phyloP scores from a whole-genome alignment of 1,284 basidiomycete species.

The Ceratobasidium sp. region DNA sequence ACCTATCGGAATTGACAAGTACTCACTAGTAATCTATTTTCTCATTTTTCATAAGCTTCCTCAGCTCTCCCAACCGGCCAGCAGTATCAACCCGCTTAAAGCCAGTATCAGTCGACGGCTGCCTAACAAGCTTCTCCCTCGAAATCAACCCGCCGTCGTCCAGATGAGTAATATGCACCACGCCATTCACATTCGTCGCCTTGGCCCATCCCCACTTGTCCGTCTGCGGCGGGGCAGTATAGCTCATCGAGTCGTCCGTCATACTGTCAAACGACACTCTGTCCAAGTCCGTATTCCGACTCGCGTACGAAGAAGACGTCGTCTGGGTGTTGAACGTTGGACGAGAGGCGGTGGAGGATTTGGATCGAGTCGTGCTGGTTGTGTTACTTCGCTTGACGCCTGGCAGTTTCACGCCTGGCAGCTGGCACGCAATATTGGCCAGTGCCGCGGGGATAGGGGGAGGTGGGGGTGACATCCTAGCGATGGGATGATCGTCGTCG shows the following conservation, averaged over 20 bases:
- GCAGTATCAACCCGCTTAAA: conserved; percentile 63
- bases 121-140: conserved; percentile 11
- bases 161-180: conserved; percentile 22
- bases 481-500: conserved; percentile 28
- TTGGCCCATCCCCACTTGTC: conserved; percentile 17
- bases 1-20: conserved; percentile 51
- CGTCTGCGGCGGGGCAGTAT: conserved; percentile 24
- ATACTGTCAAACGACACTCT: conserved; percentile 4
- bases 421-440: conserved; percentile 24
- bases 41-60: conserved; percentile 69
- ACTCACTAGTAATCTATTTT: conserved; percentile 87
- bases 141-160: conserved; percentile 5
- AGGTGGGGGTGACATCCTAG: conserved; percentile 19
- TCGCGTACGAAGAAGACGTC: neutral
- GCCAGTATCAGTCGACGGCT: conserved; percentile 11
- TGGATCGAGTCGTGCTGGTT: conserved; percentile 16
- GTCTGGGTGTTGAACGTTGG: neutral
- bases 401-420: too few relatives aligned
- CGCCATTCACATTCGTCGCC: conserved; percentile 31
- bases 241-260: conserved; percentile 34
- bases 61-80: conserved; percentile 73
- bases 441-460: conserved; percentile 28
- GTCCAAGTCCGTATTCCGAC: conserved; percentile 18
- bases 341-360: conserved; percentile 12
- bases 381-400: conserved; percentile 36